Percentiles rank a stretch among this genome's conserved stretches.
Evolutionary conservation across 1,284 basidiomycete genomes (phyloP).

Genomic region (Ganoderma lingzhi): DNA sequence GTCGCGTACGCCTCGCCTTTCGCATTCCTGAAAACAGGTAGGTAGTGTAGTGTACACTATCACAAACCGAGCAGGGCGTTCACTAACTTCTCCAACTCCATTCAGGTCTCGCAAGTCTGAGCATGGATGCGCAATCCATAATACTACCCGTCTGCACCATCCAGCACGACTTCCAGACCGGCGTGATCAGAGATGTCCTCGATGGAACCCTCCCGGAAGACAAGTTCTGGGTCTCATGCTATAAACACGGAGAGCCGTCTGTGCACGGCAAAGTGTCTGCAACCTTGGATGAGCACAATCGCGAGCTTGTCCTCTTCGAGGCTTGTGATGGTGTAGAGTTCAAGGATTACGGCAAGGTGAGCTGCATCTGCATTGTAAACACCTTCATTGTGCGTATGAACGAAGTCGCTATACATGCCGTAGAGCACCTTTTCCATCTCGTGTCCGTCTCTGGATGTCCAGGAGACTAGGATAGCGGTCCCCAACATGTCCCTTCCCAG

Average conservation of each 20-base stretch:
- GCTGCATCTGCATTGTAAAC: background rate
- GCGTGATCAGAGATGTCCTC: constrained; percentile 67
- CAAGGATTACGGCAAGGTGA: constrained; percentile 42
- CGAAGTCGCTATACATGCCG: constrained; percentile 12
- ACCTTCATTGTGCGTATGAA: constrained; percentile 35
- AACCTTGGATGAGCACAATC: constrained; percentile 58
- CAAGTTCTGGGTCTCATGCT: constrained; percentile 78
- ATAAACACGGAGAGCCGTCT: constrained; percentile 59
- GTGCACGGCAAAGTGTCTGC: constrained; percentile 67
- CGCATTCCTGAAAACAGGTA: background rate
- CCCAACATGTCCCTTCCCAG: constrained; percentile 57
- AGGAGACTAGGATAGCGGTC: constrained; percentile 51
- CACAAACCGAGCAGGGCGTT: background rate
- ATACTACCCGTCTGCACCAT: constrained; percentile 64
- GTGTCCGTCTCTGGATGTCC: constrained; percentile 50
- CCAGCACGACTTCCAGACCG: constrained; percentile 64
- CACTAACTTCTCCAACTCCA: background rate
- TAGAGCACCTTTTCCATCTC: constrained; percentile 40
- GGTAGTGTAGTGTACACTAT: background rate
- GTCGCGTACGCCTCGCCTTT: background rate
- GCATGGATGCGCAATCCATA: constrained; percentile 20
- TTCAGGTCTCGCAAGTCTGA: background rate
- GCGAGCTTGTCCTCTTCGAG: constrained; percentile 54
- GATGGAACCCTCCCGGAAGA: constrained; percentile 64
- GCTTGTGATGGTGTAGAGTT: constrained; percentile 51